Conservation (phyloP, 208 protist species). For the Acanthamoeba healyi region DNA sequence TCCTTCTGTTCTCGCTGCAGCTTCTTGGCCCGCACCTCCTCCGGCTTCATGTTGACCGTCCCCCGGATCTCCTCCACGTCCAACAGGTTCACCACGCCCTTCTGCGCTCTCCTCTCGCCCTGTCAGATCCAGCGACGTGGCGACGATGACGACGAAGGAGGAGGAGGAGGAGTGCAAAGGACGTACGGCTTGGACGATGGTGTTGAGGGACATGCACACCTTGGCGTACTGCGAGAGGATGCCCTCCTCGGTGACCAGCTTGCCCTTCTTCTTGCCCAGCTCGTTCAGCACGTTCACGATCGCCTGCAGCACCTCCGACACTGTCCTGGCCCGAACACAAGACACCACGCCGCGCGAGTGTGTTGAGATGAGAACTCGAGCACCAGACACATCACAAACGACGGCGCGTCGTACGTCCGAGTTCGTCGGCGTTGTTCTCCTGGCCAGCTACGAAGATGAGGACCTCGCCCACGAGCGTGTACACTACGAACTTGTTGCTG, state of each 20-base stretch:
- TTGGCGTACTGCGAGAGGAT: slow-evolving; percentile 27
- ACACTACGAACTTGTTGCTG: slow-evolving; percentile 37
- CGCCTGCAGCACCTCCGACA: slow-evolving; percentile 26
- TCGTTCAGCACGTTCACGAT: slow-evolving; percentile 48
- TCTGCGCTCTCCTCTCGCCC: no score
- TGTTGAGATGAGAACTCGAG: no score
- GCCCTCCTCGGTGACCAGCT: slow-evolving; percentile 36
- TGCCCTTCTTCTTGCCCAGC: slow-evolving; percentile 58
- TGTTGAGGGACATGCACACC: slow-evolving; percentile 45
- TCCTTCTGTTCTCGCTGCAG: slow-evolving; percentile 12
- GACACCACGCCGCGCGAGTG: no score
- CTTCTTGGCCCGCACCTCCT: slow-evolving; percentile 15
- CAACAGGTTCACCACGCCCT: neutral
- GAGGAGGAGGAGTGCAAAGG: no score
- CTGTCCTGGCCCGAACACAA: neutral
- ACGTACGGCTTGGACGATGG: slow-evolving; percentile 13
- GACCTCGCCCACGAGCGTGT: slow-evolving; percentile 31
- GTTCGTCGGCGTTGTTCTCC: slow-evolving; percentile 10
- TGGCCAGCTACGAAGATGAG: slow-evolving; percentile 50
- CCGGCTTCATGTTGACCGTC: slow-evolving; percentile 17
- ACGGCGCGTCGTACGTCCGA: slow-evolving; percentile 38
- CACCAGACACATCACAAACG: no score
- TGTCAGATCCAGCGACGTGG: no score
- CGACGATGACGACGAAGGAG: no score
- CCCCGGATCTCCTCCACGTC: slow-evolving; percentile 27